Conservation (phyloP, 495 filamentous ascomycete species). For the Eremomyces bilateralis region DNA sequence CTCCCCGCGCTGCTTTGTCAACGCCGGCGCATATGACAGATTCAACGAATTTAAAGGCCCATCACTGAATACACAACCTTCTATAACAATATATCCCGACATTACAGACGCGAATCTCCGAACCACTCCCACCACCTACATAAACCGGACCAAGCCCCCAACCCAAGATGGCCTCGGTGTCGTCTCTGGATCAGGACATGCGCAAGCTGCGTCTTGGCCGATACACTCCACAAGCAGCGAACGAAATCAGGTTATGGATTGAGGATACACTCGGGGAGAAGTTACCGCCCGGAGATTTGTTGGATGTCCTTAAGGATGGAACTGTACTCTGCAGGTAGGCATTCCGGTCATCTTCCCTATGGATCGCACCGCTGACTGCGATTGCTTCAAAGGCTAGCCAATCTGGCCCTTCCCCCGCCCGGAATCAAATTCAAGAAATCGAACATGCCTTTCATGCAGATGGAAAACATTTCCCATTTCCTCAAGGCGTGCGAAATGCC, state of each 20-base stretch:
- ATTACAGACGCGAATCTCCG: too few species aligned
- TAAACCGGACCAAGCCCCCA: too few species aligned
- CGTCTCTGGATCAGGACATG: constrained; percentile 88
- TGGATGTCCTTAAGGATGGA: constrained; percentile 76
- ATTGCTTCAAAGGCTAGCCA: constrained; percentile 41
- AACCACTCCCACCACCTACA: too few species aligned
- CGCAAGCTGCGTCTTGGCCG: constrained; percentile 77
- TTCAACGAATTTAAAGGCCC: too few species aligned
- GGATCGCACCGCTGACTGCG: too few species aligned
- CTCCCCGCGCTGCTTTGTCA: too few species aligned
- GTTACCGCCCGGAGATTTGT: constrained; percentile 49
- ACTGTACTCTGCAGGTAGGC: constrained; percentile 71
- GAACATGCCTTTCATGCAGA: constrained; percentile 92
- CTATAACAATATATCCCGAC: too few species aligned
- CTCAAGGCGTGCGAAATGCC: constrained; percentile 64
- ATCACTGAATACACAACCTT: too few species aligned
- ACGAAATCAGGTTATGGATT: constrained; percentile 74
- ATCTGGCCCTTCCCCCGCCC: constrained; percentile 53
- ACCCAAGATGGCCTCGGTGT: constrained; percentile 76
- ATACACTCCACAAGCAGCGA: constrained; percentile 81
- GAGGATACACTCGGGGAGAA: constrained; percentile 56
- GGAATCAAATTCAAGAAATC: constrained; percentile 67
- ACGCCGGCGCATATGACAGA: too few species aligned
- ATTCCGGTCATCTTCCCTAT: neutral
- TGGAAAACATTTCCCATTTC: constrained; percentile 98